These are phyloP conservation scores for Luffa aegyptiaca DNA, from an alignment of 306 rosid genomes.

Conservation along the genomic window DNA sequence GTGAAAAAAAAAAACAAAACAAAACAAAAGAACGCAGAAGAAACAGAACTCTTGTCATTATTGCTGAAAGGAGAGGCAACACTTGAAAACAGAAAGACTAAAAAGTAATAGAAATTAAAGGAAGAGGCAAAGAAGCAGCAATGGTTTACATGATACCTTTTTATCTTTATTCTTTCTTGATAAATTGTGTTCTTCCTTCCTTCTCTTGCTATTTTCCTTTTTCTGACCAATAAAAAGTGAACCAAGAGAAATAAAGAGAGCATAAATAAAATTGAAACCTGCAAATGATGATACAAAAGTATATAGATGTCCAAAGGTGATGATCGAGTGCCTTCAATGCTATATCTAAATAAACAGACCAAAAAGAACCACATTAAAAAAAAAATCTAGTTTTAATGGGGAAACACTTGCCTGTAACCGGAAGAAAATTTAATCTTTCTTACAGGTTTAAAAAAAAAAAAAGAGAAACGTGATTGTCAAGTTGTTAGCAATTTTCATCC, in stretches of 20 bases:
- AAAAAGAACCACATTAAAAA: neutral
- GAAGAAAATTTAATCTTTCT: neutral
- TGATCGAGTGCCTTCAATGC: neutral
- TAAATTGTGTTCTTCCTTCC: constrained; percentile 83
- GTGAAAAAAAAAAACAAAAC: neutral
- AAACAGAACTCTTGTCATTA: neutral
- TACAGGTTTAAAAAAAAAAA: neutral
- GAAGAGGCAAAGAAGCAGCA: neutral
- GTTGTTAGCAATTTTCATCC: neutral
- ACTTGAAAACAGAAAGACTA: neutral
- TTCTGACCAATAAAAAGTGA: constrained; percentile 40
- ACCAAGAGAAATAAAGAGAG: neutral
- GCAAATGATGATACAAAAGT: neutral
- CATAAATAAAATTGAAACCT: neutral
- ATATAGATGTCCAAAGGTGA: neutral
- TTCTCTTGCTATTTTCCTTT: constrained; percentile 92
- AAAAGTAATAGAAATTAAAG: constrained; percentile 1
- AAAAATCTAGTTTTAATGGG: neutral
- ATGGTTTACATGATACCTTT: constrained; percentile 41
- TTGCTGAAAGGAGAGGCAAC: neutral
- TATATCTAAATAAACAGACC: neutral
- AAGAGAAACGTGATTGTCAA: neutral
- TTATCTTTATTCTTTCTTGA: constrained; percentile 78
- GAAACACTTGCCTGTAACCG: neutral
- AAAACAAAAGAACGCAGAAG: neutral